These are phyloP conservation scores for Candida stauntonica DNA, from an alignment of 805 yeast genomes.

Conservation along the genomic window DNA sequence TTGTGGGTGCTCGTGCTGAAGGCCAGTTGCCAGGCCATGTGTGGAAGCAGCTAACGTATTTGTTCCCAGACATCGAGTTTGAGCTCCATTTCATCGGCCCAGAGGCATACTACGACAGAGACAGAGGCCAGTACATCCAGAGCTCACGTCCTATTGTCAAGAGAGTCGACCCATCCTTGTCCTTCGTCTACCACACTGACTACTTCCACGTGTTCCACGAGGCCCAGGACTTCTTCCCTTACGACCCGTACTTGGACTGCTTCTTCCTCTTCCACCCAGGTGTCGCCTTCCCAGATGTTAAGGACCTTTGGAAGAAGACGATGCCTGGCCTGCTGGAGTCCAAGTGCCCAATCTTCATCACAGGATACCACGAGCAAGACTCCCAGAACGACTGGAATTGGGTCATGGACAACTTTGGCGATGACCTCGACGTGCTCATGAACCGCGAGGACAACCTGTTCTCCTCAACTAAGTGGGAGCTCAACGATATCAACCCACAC, in stretches of 20 bases:
- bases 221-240: constrained; percentile 93
- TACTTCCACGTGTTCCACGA: constrained; percentile 90
- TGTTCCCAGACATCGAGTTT: constrained; percentile 78
- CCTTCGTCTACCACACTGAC: constrained; percentile 80
- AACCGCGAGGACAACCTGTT: constrained; percentile 69
- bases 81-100: constrained; percentile 95
- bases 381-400: constrained; percentile 64
- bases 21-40: constrained; percentile 90
- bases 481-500: constrained; percentile 87
- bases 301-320: constrained; percentile 78
- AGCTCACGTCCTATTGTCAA: constrained; percentile 63
- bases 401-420: constrained; percentile 58
- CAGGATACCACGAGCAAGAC: constrained; percentile 83
- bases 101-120: constrained; percentile 75
- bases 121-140: constrained; percentile 55
- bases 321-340: constrained; percentile 86
- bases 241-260: constrained; percentile 92
- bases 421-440: constrained; percentile 79
- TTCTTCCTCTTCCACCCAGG: constrained; percentile 97
- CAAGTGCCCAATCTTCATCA: constrained; percentile 86
- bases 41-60: constrained; percentile 87
- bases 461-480: constrained; percentile 89
- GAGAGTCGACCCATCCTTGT: constrained; percentile 68
- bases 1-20: constrained; percentile 90
- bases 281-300: constrained; percentile 73